A percentile compares a stretch with the other conserved stretches of the same genome.
phyloP scores from a whole-genome alignment of 1,284 basidiomycete genomes.

The Ceratobasidium papillatum region DNA sequence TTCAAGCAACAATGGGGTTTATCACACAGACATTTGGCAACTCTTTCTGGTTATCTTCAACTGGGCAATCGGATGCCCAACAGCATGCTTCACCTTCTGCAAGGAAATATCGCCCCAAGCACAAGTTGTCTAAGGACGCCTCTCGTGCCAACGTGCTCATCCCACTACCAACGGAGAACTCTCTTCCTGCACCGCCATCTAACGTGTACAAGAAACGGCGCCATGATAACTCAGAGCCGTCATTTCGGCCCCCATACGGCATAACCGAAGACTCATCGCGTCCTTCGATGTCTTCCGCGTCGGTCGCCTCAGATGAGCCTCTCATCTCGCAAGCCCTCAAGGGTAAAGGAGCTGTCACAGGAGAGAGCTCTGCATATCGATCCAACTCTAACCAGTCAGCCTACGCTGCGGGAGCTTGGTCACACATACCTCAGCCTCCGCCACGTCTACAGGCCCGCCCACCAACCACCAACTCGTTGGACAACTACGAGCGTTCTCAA shows the following conservation, averaged over 20 bases:
- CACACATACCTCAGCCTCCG: background rate
- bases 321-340: constrained; percentile 12
- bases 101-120: constrained; percentile 13
- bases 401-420: background rate
- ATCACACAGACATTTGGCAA: constrained; percentile 32
- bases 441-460: constrained; percentile 30
- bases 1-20: constrained; percentile 22
- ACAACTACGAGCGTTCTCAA: constrained; percentile 22
- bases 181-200: background rate
- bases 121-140: background rate
- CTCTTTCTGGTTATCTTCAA: constrained; percentile 21
- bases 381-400: constrained; percentile 28
- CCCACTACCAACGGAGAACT: background rate
- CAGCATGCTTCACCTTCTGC: background rate
- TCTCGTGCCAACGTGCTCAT: background rate
- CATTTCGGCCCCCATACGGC: background rate
- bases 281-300: constrained; percentile 16
- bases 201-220: constrained; percentile 30
- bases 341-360: background rate
- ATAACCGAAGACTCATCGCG: background rate
- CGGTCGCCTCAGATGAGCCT: constrained; percentile 30
- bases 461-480: constrained; percentile 23
- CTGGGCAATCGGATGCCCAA: constrained; percentile 1
- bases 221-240: constrained; percentile 7
- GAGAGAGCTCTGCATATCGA: background rate